Conservation (phyloP, 2,329 filamentous ascomycete genomes). For the Penicillium fuscoglaucum region DNA sequence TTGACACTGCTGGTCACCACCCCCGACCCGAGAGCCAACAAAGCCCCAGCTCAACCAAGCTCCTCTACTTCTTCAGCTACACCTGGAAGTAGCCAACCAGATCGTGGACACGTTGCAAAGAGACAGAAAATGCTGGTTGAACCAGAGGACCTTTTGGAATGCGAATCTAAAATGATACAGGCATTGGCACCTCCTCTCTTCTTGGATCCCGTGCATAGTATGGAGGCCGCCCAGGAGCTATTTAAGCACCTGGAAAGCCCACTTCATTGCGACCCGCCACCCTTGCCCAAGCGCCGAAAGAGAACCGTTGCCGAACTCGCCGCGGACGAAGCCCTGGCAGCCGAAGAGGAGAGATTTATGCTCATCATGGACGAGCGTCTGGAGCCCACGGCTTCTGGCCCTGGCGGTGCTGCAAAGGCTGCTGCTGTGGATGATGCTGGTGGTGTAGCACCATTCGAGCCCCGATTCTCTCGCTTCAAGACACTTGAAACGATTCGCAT, state of each 20-base stretch:
- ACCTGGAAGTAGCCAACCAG: slow-evolving; percentile 62
- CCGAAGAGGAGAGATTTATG: slow-evolving; percentile 89
- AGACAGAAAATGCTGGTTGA: slow-evolving; percentile 78
- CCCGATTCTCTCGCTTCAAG: slow-evolving; percentile 88
- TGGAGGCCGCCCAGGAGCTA: slow-evolving; percentile 68
- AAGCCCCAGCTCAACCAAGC: slow-evolving; percentile 47
- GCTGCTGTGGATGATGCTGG: slow-evolving; percentile 73
- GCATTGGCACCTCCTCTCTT: slow-evolving; percentile 73
- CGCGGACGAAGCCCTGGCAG: slow-evolving; percentile 87
- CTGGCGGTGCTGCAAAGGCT: slow-evolving; percentile 59
- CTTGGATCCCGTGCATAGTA: slow-evolving; percentile 70
- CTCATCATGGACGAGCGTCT: slow-evolving; percentile 85
- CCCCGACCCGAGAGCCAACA: slow-evolving; percentile 56
- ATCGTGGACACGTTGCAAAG: slow-evolving; percentile 58
- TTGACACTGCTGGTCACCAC: slow-evolving; percentile 74
- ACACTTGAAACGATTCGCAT: slow-evolving; percentile 80
- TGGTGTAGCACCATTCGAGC: slow-evolving; percentile 73
- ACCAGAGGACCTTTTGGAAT: slow-evolving; percentile 67
- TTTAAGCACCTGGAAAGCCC: slow-evolving; percentile 73
- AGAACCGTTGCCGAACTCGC: slow-evolving; percentile 92
- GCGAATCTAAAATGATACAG: slow-evolving; percentile 73
- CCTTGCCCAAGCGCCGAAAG: slow-evolving; percentile 85
- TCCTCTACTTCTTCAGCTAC: slow-evolving; percentile 51
- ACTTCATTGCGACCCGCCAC: slow-evolving; percentile 72
- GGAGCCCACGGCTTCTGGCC: slow-evolving; percentile 59